Percentiles rank a stretch among this genome's conserved stretches.
These are phyloP conservation scores for Leptomonas pyrrhocoris DNA, from an alignment of 208 protist species.

Conservation along the genomic window DNA sequence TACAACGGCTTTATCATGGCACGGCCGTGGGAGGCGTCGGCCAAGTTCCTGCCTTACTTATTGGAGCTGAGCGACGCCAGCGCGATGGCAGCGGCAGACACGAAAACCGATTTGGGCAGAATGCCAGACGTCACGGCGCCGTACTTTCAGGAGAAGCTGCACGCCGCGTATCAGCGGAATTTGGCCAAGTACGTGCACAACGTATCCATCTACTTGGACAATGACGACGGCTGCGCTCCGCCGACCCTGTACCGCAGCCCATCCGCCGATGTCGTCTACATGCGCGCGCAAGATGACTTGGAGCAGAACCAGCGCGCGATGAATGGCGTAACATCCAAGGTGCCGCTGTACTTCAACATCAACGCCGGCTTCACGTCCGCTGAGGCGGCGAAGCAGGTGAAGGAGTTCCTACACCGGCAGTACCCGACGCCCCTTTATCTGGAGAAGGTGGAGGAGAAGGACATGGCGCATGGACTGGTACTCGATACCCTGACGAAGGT, in stretches of 20 bases:
- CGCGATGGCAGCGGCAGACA: slow-evolving; percentile 1
- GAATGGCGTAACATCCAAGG: not conserved
- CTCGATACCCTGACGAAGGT: slow-evolving; percentile 18
- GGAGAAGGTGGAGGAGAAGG: not conserved
- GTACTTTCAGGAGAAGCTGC: not conserved
- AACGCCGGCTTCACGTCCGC: slow-evolving; percentile 24
- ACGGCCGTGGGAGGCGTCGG: slow-evolving; percentile 45
- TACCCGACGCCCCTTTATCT: slow-evolving; percentile 21
- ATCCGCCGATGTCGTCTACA: slow-evolving; percentile 20
- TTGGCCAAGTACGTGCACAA: slow-evolving; percentile 4
- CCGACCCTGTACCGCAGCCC: slow-evolving; percentile 27
- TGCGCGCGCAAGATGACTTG: slow-evolving; percentile 24
- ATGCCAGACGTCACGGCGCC: slow-evolving; percentile 7
- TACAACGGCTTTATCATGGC: slow-evolving; percentile 55
- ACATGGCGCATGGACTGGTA: slow-evolving; percentile 1
- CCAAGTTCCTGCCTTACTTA: slow-evolving; percentile 49
- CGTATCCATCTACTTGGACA: slow-evolving; percentile 44
- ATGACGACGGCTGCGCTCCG: slow-evolving; percentile 51
- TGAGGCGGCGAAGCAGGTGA: slow-evolving; percentile 18
- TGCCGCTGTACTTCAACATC: slow-evolving; percentile 36
- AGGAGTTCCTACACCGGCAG: slow-evolving; percentile 13
- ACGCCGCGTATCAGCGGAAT: slow-evolving; percentile 3
- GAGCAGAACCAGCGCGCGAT: slow-evolving; percentile 11
- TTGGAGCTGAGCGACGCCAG: slow-evolving; percentile 17
- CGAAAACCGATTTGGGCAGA: not conserved